Percentiles rank a stretch among this genome's conserved stretches.
phyloP scores from a whole-genome alignment of 768 basidiomycete genomes.

The Candolleomyces aberdarensis region DNA sequence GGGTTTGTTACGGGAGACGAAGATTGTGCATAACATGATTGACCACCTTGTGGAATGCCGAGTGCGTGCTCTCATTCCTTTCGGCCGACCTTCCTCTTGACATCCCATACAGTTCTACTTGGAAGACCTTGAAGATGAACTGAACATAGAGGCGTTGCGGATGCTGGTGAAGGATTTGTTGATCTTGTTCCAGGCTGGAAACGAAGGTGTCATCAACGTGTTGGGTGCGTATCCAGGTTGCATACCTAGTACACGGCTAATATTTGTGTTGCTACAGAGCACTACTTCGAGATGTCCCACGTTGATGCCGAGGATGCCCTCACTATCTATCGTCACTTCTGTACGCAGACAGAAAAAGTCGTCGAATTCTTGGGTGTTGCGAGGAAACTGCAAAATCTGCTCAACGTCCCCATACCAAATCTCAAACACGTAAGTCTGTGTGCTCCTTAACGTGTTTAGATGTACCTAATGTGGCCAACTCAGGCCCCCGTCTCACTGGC shows the following conservation, averaged over 20 bases:
- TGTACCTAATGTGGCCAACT: not conserved
- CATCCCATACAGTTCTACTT: slow-evolving; percentile 78
- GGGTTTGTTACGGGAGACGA: slow-evolving; percentile 89
- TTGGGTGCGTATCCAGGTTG: slow-evolving; percentile 48
- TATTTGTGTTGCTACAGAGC: slow-evolving; percentile 50
- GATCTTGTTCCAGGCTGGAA: slow-evolving; percentile 93
- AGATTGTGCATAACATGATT: slow-evolving; percentile 86
- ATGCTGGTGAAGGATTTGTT: slow-evolving; percentile 97
- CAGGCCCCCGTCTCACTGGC: slow-evolving; percentile 96
- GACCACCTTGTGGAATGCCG: slow-evolving; percentile 85
- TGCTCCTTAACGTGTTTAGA: not conserved
- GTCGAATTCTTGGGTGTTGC: slow-evolving; percentile 92
- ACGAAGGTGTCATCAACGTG: slow-evolving; percentile 88
- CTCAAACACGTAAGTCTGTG: slow-evolving; percentile 71
- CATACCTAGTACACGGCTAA: slow-evolving; percentile 13
- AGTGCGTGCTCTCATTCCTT: slow-evolving; percentile 45
- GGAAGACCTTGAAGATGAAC: slow-evolving; percentile 89
- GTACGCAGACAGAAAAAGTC: slow-evolving; percentile 87
- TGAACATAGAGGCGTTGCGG: slow-evolving; percentile 81
- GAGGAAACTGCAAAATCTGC: slow-evolving; percentile 86
- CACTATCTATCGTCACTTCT: slow-evolving; percentile 88
- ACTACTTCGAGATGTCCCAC: slow-evolving; percentile 98
- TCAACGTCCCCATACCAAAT: slow-evolving; percentile 93
- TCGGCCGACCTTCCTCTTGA: slow-evolving; percentile 1
- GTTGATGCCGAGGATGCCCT: slow-evolving; percentile 87